Evolutionary conservation across 805 yeast genomes (phyloP), one percentile per base, ranked within the genome.

Genomic region (Debaryomyces tyrocola): DNA sequence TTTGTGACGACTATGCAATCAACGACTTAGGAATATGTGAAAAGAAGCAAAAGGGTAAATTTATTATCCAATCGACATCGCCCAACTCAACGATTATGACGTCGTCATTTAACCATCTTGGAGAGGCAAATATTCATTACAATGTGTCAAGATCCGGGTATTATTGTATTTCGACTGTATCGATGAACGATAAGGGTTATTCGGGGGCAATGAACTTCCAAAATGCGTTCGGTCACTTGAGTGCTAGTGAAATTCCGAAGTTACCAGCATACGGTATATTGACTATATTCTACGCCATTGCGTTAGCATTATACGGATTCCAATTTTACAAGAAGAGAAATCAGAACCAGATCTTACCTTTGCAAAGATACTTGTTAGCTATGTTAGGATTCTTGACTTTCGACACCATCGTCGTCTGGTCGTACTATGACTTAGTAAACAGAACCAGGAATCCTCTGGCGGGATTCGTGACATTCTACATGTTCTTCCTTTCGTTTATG

Each of bases 211-310:
- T 86, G 37, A 85, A 84, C 56, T 94, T 89, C 69, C 94, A 90
- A 70, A 94, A 91, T 68, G 87, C 98, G 4, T 94, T 80, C 66
- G 99, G 99, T 47, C 80, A 88, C 49, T 73, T 94, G 47, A 81
- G 95, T 28, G 99, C 96, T 4, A 75, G 91, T 31, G 96, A 94
- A 63, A 85, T 89, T 55, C 96, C 98, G 24, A 89, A 91, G 58
- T 75, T 94, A 51, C 90, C 96, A 9, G 81, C 90, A 20, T 94
- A 90, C 63, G 97, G 96, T 1, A 79, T 87, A 12, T 74, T 90
- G 58, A 88, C 97, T 1, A 75, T 94, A 33, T 81, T 86, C 36
- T 94, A 94, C 62, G 89, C 87, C 6, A 85, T 88, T 35, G 84
- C 90, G 8, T 75, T 90, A 60, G 83, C 87, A n/a, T 74, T 87